phyloP scores from a whole-genome alignment of 108 stramenopile genomes.

The Discostella stelligeroides region DNA sequence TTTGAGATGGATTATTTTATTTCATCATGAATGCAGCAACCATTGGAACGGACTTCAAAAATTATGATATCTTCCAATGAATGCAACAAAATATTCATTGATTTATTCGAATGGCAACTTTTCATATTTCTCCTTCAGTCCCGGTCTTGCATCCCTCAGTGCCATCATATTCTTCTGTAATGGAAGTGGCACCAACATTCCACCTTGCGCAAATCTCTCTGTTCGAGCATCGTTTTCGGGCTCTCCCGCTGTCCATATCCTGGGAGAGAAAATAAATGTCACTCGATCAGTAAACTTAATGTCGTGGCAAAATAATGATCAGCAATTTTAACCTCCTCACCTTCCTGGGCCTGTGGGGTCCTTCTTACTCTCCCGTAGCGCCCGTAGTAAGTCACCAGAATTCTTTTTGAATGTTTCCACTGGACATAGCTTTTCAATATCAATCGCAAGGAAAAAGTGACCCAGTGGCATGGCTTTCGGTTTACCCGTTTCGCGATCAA shows the following conservation, averaged over 20 bases:
- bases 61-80: too few species aligned
- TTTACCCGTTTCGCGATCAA: conserved; percentile 63
- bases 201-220: conserved; percentile 55
- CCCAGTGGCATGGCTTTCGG: conserved; percentile 72
- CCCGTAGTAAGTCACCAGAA: conserved; percentile 49
- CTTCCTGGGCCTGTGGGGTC: conserved; percentile 58
- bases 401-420: conserved; percentile 68
- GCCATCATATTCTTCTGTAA: conserved; percentile 62
- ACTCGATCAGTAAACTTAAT: neutral
- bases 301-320: neutral
- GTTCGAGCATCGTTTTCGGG: conserved; percentile 59
- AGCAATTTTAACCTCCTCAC: conserved; percentile 18
- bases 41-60: too few species aligned
- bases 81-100: too few species aligned
- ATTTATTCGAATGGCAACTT: conserved; percentile 59
- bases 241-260: conserved; percentile 76
- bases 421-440: conserved; percentile 62
- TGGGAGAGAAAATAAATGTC: neutral
- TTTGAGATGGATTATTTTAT: too few species aligned
- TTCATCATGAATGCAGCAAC: too few species aligned
- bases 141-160: conserved; percentile 53
- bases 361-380: conserved; percentile 58
- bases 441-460: conserved; percentile 74
- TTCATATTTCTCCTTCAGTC: conserved; percentile 57
- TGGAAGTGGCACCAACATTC: conserved; percentile 53